Conservation (phyloP, 1,284 basidiomycete species). For the Ustilago hordei region DNA sequence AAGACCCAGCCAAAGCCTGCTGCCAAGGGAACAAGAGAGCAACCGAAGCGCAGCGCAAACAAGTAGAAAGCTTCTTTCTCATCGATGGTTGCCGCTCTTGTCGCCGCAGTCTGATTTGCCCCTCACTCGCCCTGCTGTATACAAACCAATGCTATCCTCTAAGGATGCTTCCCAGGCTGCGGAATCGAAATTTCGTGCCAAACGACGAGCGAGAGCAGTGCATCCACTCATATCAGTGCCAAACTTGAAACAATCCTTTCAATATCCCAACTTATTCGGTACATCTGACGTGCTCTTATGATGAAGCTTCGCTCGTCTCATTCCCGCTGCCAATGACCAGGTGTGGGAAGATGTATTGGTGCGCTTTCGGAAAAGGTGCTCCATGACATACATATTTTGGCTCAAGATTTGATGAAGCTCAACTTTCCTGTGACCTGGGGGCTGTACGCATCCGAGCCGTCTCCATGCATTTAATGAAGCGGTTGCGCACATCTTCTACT, state of each 20-base stretch:
- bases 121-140: not conserved
- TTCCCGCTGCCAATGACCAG: too few relatives aligned
- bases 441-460: too few relatives aligned
- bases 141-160: not conserved
- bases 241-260: too few relatives aligned
- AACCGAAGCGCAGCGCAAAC: slow-evolving; percentile 48
- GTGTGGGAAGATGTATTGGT: too few relatives aligned
- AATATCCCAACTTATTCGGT: not conserved
- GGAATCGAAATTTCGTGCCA: not conserved
- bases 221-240: not conserved
- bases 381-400: too few relatives aligned
- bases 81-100: not conserved
- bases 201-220: not conserved
- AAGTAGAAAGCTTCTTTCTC: slow-evolving; percentile 17
- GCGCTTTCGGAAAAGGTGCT: too few relatives aligned
- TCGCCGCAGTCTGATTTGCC: not conserved
- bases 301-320: too few relatives aligned
- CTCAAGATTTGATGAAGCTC: too few relatives aligned
- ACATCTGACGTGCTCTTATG: too few relatives aligned
- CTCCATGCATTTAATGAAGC: too few relatives aligned
- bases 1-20: slow-evolving; percentile 32
- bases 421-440: too few relatives aligned
- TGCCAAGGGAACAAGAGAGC: slow-evolving; percentile 32
- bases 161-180: not conserved
- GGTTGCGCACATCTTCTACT: too few relatives aligned